Percentiles rank a stretch among this genome's conserved stretches.
Evolutionary conservation across 139 green algal genomes (phyloP).

Genomic region (Tetratostichococcus sp.): DNA sequence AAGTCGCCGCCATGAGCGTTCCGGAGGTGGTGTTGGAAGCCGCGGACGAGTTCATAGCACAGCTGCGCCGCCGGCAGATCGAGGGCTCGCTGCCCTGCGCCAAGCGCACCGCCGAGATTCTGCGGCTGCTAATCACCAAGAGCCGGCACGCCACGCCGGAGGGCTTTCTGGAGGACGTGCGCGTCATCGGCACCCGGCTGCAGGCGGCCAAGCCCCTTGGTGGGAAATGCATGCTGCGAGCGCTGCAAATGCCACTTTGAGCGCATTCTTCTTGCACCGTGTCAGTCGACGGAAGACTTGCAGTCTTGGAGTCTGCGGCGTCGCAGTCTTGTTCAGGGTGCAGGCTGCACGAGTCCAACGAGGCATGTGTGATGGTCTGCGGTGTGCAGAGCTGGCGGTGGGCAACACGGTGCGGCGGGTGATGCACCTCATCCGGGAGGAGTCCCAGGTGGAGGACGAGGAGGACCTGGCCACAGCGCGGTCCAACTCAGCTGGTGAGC

Average conservation of each 20-base stretch:
- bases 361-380: too few species aligned
- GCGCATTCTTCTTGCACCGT: too few species aligned
- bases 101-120: constrained; percentile 71
- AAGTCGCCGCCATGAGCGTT: not conserved
- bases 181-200: constrained; percentile 56
- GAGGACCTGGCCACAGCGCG: not conserved
- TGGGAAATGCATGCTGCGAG: constrained; percentile 79
- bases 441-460: constrained; percentile 39
- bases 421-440: constrained; percentile 91
- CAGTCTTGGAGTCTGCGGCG: too few species aligned
- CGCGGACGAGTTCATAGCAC: constrained; percentile 64
- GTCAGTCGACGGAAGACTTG: too few species aligned
- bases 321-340: too few species aligned
- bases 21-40: constrained; percentile 13
- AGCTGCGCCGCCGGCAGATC: constrained; percentile 55
- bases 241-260: constrained; percentile 34
- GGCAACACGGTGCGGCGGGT: constrained; percentile 91
- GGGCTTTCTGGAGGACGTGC: constrained; percentile 66
- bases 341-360: too few species aligned
- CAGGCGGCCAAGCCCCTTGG: constrained; percentile 73
- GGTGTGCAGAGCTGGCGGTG: constrained; percentile 78
- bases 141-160: constrained; percentile 47
- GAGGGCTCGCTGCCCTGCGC: constrained; percentile 59
- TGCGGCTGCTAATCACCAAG: constrained; percentile 68
- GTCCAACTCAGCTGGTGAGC: not conserved